Conservation (phyloP, 176 grass and related monocot species). For the Oryza longistaminata region DNA sequence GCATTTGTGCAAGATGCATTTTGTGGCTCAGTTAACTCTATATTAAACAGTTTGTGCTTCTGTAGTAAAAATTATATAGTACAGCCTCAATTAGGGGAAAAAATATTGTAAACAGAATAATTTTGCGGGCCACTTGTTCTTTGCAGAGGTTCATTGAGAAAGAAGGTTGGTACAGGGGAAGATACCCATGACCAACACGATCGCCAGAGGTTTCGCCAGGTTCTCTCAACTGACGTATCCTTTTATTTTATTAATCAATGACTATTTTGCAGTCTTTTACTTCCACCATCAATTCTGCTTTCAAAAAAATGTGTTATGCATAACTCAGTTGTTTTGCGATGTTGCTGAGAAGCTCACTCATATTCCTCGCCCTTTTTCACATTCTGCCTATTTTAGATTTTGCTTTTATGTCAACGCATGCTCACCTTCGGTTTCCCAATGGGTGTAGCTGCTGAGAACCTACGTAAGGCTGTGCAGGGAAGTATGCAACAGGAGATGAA, state of each 20-base stretch:
- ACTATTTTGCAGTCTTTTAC: conserved; percentile 1
- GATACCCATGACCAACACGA: conserved; percentile 48
- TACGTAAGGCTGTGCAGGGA: too few species aligned
- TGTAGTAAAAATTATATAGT: conserved; percentile 1
- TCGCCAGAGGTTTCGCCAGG: conserved; percentile 58
- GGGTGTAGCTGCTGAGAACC: too few species aligned
- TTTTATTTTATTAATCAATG: conserved; percentile 1
- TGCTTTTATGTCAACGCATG: too few species aligned
- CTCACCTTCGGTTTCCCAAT: too few species aligned
- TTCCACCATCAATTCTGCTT: neutral
- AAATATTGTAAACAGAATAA: neutral
- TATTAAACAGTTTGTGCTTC: neutral
- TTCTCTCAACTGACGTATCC: conserved; percentile 10
- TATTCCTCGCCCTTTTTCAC: conserved; percentile 9
- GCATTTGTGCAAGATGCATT: neutral
- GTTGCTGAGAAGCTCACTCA: neutral
- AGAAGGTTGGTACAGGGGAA: conserved; percentile 49
- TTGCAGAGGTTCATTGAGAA: conserved; percentile 53
- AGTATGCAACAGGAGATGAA: too few species aligned
- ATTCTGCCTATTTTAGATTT: too few species aligned
- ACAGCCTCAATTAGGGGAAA: conserved; percentile 17
- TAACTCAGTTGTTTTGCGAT: neutral
- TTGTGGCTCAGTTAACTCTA: neutral
- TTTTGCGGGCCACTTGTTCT: neutral
- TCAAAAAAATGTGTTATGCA: neutral